These are phyloP conservation scores for Nakazawaea siamensis DNA, from an alignment of 805 yeast species.

Conservation along the genomic window DNA sequence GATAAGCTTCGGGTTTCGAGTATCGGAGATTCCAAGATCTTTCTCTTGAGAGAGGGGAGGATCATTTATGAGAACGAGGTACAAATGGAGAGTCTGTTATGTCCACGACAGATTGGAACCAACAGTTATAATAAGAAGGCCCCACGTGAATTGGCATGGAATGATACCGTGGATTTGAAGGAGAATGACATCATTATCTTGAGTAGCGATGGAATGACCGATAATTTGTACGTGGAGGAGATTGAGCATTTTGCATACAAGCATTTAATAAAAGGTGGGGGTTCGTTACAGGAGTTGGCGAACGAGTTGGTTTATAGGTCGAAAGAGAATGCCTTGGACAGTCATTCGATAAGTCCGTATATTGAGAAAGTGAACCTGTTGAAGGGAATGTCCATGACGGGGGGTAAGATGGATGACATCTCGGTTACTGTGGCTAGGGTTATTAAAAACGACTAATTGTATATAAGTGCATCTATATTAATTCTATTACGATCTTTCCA, in stretches of 20 bases:
- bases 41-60: slow-evolving; percentile 37
- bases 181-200: slow-evolving; percentile 35
- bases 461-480: background rate
- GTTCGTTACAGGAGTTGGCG: slow-evolving; percentile 30
- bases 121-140: slow-evolving; percentile 27
- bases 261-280: background rate
- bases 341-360: slow-evolving; percentile 44
- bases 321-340: slow-evolving; percentile 44
- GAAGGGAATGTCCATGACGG: slow-evolving; percentile 29
- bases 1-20: slow-evolving; percentile 35
- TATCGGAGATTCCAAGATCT: slow-evolving; percentile 44
- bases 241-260: slow-evolving; percentile 18
- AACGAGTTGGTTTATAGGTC: slow-evolving; percentile 32
- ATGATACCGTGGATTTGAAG: slow-evolving; percentile 29
- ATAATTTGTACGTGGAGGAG: slow-evolving; percentile 42
- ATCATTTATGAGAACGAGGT: slow-evolving; percentile 35
- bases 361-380: slow-evolving; percentile 40
- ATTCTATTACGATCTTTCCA: slow-evolving; percentile 28
- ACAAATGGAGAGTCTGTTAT: slow-evolving; percentile 35
- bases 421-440: slow-evolving; percentile 42
- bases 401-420: slow-evolving; percentile 51
- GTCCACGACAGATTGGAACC: slow-evolving; percentile 51
- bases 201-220: slow-evolving; percentile 48
- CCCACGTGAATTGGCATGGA: slow-evolving; percentile 43
- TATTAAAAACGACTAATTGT: slow-evolving; percentile 9